These are phyloP conservation scores for Elasticomyces elasticus DNA, from an alignment of 495 filamentous ascomycete genomes.

Conservation along the genomic window DNA sequence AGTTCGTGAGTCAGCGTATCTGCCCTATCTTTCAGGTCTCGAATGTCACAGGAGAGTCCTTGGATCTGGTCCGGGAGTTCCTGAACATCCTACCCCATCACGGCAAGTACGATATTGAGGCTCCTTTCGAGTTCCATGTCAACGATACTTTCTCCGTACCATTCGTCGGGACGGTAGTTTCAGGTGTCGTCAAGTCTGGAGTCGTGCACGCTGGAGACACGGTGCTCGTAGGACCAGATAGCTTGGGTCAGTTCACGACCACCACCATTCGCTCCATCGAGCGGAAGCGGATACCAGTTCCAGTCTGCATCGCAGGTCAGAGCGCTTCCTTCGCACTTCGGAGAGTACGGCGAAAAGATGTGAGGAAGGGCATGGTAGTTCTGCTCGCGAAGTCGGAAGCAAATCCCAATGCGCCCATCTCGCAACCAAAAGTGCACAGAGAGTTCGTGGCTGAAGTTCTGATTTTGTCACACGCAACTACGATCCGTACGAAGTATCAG, in stretches of 20 bases:
- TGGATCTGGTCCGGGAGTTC: slow-evolving; percentile 76
- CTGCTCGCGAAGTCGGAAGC: slow-evolving; percentile 64
- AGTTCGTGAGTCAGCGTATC: slow-evolving; percentile 91
- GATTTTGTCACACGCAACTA: slow-evolving; percentile 94
- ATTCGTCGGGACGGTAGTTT: slow-evolving; percentile 92
- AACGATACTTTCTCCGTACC: slow-evolving; percentile 99
- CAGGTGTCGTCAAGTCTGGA: slow-evolving; percentile 79
- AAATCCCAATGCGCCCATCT: slow-evolving; percentile 18
- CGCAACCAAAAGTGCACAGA: slow-evolving; percentile 64
- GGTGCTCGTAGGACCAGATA: slow-evolving; percentile 84
- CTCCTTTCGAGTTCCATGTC: slow-evolving; percentile 87
- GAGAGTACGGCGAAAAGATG: slow-evolving; percentile 78
- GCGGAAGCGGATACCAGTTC: slow-evolving; percentile 84
- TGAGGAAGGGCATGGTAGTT: slow-evolving; percentile 97
- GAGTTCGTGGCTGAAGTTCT: slow-evolving; percentile 95
- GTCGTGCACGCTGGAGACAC: slow-evolving; percentile 85
- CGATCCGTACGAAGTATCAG: slow-evolving; percentile 95
- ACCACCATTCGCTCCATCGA: slow-evolving; percentile 91
- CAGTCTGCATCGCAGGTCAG: slow-evolving; percentile 82
- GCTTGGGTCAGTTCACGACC: slow-evolving; percentile 79
- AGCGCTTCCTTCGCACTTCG: slow-evolving; percentile 86
- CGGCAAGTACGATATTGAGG: slow-evolving; percentile 80
- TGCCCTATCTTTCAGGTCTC: slow-evolving; percentile 97
- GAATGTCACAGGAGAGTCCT: slow-evolving; percentile 85
- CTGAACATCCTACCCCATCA: slow-evolving; percentile 93